Conservation (phyloP, 306 rosid genomes). For the Pueraria montana region DNA sequence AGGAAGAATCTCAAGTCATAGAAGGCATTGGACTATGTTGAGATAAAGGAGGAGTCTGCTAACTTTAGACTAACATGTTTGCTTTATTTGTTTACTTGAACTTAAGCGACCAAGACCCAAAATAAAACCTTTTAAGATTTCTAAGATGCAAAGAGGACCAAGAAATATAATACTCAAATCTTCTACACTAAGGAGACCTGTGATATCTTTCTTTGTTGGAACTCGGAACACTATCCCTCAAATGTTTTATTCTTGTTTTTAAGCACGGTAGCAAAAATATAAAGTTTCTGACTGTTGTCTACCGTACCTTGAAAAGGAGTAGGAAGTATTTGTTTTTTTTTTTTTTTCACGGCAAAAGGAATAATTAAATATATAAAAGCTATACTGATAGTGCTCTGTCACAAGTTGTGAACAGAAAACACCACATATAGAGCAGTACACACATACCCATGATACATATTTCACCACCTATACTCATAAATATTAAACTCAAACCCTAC, state of each 20-base stretch:
- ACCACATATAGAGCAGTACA: too few species aligned
- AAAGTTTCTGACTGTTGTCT: not conserved
- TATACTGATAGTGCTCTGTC: too few species aligned
- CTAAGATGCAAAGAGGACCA: not conserved
- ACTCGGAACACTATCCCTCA: not conserved
- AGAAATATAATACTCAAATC: not conserved
- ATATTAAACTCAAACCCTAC: not conserved
- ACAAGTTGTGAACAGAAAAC: too few species aligned
- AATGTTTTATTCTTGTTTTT: not conserved
- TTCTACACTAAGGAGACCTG: not conserved
- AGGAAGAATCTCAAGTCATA: not conserved
- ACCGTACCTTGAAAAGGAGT: not conserved
- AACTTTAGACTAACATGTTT: not conserved
- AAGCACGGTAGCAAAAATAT: too few species aligned
- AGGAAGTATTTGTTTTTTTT: not conserved
- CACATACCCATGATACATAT: too few species aligned
- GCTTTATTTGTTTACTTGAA: not conserved
- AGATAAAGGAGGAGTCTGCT: not conserved
- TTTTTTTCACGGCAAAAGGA: too few species aligned
- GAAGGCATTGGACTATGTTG: not conserved
- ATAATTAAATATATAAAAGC: too few species aligned
- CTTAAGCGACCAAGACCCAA: not conserved
- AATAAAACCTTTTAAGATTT: not conserved
- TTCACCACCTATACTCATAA: too few species aligned
- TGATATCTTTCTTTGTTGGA: not conserved